Base-by-base conservation (phyloP, 441 rosid genomes). In the Hura crepitans region DNA sequence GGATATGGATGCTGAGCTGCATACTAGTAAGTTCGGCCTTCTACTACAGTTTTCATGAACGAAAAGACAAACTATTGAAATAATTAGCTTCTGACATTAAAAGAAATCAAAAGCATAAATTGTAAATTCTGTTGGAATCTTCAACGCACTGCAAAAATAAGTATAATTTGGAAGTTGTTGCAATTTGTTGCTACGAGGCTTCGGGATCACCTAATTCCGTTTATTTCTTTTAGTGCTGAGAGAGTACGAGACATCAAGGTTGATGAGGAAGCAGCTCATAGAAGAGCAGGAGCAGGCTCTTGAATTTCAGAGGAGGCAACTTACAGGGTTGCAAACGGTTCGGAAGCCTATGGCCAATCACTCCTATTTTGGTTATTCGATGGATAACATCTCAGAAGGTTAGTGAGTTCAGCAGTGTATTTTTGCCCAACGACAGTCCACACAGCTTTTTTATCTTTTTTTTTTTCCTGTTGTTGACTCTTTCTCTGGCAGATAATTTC, bases 1-100 rank as follows among this genome's bases (percentile, higher is more conserved):
- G 6, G 89, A 84, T 30, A 79, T 76, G 77, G 87, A 84, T 61
- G 71, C 80, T n/a, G 89, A 87, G 74, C 71, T 82, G 73, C 83
- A 81, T 67, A 73, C 86, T 51, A 70, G 94, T 89, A 45, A 81
- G 85, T 72, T 47, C 59, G 42, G 45, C 17, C 53, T 57, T 57
- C 17, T 6, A 9, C 15, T 8, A 9, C 27, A 60, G 25, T 57
- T 58, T n/a, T 15, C 59, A 5, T 47, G 17, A 9, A 13, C 31
- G 9, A 47, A 50, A 35, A 45, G 4, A 7, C n/a, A 23, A 7
- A n/a, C n/a, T 5, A 30, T 50, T 28, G 20, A 11, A 20, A 5
- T 42, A 39, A 62, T 27, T 28, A 15, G 30, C 7, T 50, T 53
- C 33, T 33, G 23, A 65, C 20, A 51, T n/a, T n/a, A 23, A 66